Base-by-base conservation (phyloP, 2,329 filamentous ascomycete species). In the Aspergillus hortae region DNA sequence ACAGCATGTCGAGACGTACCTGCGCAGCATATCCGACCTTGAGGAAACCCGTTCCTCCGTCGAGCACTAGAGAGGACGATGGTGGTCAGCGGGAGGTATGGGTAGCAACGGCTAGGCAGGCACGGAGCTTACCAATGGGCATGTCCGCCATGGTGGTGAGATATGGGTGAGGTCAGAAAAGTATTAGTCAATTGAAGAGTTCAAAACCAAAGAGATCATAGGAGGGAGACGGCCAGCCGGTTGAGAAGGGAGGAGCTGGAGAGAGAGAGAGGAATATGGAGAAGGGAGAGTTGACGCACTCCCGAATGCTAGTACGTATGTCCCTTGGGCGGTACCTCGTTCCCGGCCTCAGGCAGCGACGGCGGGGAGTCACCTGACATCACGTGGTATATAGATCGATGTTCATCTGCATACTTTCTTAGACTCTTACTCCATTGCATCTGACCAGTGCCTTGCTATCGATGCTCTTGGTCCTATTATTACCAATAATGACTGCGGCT, bases 41-140 rank as follows among this genome's bases (percentile, higher is more conserved):
- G 76, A 99, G 88, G 83, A 99, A 99, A 77, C 94, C 94, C 72
- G 94, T 99, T 77, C 94, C 94, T 83, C 94, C 94, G 82, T 99
- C 94, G 83, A 99, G 92, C 72, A 99, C 94, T 97, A 72, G 43
- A 44, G 32, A 51, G 56, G 53, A 55, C 58, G 48, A 65, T 64
- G 70, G 66, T 59, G 53, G 47, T 33, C 45, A 46, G 40, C 33
- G 56, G 52, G 40, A 42, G 15, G 40, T 23, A 42, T 42, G 40
- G n/a, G 17, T 42, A 17, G 40, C 7, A 23, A 17, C 40, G 51
- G 53, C 52, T 53, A 56, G 56, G 49, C 41, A 58, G 56, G 61
- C 61, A 62, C 55, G 21, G 44, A 52, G 60, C 62, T 58, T 70
- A 78, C 76, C 76, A 70, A 78, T 78, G 63, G 76, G 76, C 67